Base-by-base conservation (phyloP, 495 filamentous ascomycete species). In the Penicillium tannophilum region DNA sequence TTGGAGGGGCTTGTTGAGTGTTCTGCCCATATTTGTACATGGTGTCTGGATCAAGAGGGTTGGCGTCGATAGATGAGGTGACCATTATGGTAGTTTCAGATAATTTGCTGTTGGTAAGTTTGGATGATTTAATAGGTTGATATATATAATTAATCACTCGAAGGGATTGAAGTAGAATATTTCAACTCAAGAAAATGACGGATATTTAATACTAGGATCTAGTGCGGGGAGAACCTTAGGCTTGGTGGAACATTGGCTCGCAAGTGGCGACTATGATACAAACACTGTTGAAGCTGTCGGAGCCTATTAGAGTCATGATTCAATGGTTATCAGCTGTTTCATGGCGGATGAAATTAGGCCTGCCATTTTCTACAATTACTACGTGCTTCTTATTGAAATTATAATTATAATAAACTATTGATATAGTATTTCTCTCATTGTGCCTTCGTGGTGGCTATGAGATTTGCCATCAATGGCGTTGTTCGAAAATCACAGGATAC, bases 181-280 rank as follows among this genome's bases (percentile, higher is more conserved):
- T 28, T 28, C 6, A 2, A 39, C 33, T 0, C 14, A 2, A 14
- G 4, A 10, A 36, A 14, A 1, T 41, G 39, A 20, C 19, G 24
- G 43, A 30, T 31, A 26, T 50, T 49, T 50, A 50, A 41, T 36
- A 36, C 39, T 14, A 54, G 11, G 33, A 36, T 42, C 8, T 56
- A 42, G 60, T 65, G 62, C 65, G 64, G 65, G 65, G 63, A 42
- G 49, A 57, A 44, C n/a, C n/a, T n/a, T n/a, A 24, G 42, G 48
- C 31, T 50, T 50, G 24, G 45, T 61, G 54, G 50, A 30, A 57
- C 45, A 17, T 41, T 20, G 42, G 35, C 20, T 45, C 31, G 49
- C 17, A 39, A 14, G 65, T 68, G 65, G 65, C 65, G 55, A 66
- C 45, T 63, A 65, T 68, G 65, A 68, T 68, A 53, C 59, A 63